Evolutionary conservation across 805 yeast genomes (phyloP), one percentile per base, ranked within the genome.

Genomic region (Phaffomyces opuntiae): DNA sequence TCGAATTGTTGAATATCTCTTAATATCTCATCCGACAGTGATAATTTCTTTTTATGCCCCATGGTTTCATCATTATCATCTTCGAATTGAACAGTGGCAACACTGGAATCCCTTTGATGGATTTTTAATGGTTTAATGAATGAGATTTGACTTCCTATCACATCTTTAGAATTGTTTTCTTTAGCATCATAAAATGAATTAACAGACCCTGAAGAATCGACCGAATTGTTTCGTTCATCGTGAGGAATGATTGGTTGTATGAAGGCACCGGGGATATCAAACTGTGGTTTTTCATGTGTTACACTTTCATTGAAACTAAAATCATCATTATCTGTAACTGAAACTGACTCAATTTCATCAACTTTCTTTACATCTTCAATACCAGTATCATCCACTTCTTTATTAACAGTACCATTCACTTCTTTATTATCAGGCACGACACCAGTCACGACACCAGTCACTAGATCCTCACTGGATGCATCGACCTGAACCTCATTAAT

Each of bases 1-100:
- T 56, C 57, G 40, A 52, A 59, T 11, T 46, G 51, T 24, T 59
- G 60, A 14, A 59, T 56, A 36, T 59, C 61, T 40, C 55, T 51
- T 50, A 59, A 35, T 7, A 59, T 49, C 40, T 58, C 62, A 47
- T 59, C 63, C 11, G 60, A 54, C 19, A 59, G 40, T 0, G 63
- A 59, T 2, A 58, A 39, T 32, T 59, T 58, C 39, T 46, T 49
- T 34, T 57, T 61, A 1, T 36, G 34, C 1, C 34, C 7, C 36
- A 7, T 37, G 16, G 13, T 39, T 16, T 44, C 32, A 7, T 36
- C 43, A 13, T 42, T 39, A 7, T 29, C 14, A 29, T 29, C 31
- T 29, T 29, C 31, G 9, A 29, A 29, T 13, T 29, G 31, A 29
- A 29, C 31, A 13, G 31, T 29, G 13, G 12, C 13, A 7, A 29